A percentile compares a stretch with the other conserved stretches of the same genome.
phyloP scores from a whole-genome alignment of 1,139 yeast genomes.

The Yamadazyma aaseri region DNA sequence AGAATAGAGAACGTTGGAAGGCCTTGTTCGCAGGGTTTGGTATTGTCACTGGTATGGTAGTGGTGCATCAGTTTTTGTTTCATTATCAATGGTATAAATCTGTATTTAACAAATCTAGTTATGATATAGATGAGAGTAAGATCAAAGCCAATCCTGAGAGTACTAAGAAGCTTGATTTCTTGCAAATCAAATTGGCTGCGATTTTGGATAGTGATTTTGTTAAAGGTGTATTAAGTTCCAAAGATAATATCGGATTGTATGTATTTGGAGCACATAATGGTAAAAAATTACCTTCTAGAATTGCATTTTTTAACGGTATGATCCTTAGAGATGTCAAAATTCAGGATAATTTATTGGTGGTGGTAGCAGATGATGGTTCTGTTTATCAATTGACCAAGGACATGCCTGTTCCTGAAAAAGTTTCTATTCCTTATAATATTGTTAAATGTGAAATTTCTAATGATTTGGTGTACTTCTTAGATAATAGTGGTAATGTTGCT shows the following conservation, averaged over 20 bases:
- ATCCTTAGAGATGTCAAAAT: slow-evolving; percentile 58
- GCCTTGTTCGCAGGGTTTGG: slow-evolving; percentile 32
- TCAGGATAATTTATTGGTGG: slow-evolving; percentile 49
- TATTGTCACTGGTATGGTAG: slow-evolving; percentile 33
- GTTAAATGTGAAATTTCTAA: slow-evolving; percentile 53
- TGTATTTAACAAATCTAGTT: slow-evolving; percentile 21
- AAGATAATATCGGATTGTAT: slow-evolving; percentile 34
- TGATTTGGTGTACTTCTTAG: slow-evolving; percentile 57
- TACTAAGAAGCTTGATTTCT: slow-evolving; percentile 23
- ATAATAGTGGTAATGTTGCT: slow-evolving; percentile 50
- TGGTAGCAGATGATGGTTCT: slow-evolving; percentile 71
- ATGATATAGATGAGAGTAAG: slow-evolving; percentile 23
- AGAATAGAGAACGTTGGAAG: slow-evolving; percentile 34
- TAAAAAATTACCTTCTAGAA: slow-evolving; percentile 55
- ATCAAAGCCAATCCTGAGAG: slow-evolving; percentile 20
- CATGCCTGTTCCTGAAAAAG: slow-evolving; percentile 19
- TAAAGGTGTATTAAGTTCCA: slow-evolving; percentile 16
- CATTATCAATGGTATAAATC: slow-evolving; percentile 39
- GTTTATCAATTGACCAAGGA: slow-evolving; percentile 62
- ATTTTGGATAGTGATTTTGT: slow-evolving; percentile 21
- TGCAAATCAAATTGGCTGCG: slow-evolving; percentile 18
- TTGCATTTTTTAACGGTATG: slow-evolving; percentile 63
- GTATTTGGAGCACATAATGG: slow-evolving; percentile 36
- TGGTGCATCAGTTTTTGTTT: slow-evolving; percentile 40
- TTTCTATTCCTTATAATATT: slow-evolving; percentile 43